Conservation (phyloP, 495 filamentous ascomycete species). For the Cercophora sp. region DNA sequence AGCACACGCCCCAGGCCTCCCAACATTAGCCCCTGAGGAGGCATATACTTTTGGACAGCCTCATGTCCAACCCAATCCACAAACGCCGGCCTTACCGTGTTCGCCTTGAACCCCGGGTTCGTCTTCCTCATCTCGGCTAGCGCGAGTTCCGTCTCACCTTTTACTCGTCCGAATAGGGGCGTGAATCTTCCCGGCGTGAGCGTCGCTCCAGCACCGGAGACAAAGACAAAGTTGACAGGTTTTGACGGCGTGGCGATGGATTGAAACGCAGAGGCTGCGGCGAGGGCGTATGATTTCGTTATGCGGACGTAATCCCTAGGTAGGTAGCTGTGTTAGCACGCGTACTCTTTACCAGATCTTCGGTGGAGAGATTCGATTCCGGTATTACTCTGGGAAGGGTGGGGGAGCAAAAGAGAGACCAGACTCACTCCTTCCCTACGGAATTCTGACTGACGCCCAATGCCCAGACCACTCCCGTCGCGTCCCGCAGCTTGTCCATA, state of each 20-base stretch:
- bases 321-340: no score
- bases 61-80: constrained; percentile 48
- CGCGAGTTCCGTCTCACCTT: constrained; percentile 57
- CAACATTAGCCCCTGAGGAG: constrained; percentile 15
- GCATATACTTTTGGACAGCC: constrained; percentile 47
- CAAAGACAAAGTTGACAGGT: constrained; percentile 66
- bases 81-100: constrained; percentile 50
- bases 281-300: constrained; percentile 59
- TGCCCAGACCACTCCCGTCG: constrained; percentile 68
- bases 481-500: constrained; percentile 57
- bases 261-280: constrained; percentile 59
- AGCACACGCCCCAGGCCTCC: constrained; percentile 19
- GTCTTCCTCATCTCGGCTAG: constrained; percentile 40
- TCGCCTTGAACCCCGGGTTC: constrained; percentile 43
- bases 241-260: constrained; percentile 28
- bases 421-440: constrained; percentile 56
- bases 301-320: constrained; percentile 63
- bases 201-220: constrained; percentile 59
- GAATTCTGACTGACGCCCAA: constrained; percentile 56
- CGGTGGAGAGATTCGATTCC: no score
- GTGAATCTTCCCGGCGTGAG: constrained; percentile 48
- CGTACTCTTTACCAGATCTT: no score
- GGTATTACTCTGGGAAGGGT: not conserved
- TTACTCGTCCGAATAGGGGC: constrained; percentile 54
- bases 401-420: not conserved